A percentile compares a stretch with the other conserved stretches of the same genome.
Conservation (phyloP, 495 filamentous ascomycete species). For the Podospora conica region DNA sequence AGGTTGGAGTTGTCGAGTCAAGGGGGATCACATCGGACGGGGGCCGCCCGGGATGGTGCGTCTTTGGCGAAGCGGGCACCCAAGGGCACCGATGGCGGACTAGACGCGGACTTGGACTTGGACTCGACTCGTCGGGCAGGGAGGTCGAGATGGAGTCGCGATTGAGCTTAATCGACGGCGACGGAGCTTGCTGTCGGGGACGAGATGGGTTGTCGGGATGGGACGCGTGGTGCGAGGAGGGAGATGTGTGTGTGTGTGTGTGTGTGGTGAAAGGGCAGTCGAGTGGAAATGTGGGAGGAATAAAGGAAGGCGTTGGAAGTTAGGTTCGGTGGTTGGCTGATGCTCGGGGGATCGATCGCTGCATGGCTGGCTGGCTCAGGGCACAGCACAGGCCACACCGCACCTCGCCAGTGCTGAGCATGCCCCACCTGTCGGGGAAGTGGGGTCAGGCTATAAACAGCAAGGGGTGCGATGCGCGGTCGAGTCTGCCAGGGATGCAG, state of each 20-base stretch:
- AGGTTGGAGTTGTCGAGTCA: constrained; percentile 17
- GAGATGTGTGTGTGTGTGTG: no score
- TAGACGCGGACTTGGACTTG: not conserved
- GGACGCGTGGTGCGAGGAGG: not conserved
- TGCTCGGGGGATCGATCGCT: constrained; percentile 7
- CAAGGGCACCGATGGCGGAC: not conserved
- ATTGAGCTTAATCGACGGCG: not conserved
- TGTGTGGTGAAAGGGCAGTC: constrained; percentile 14
- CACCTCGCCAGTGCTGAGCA: not conserved
- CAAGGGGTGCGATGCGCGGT: not conserved
- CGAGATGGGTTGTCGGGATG: not conserved
- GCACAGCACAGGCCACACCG: not conserved
- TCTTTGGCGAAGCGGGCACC: not conserved
- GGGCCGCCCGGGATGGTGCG: constrained; percentile 6
- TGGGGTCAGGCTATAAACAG: not conserved
- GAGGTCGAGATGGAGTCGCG: not conserved
- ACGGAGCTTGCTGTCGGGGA: not conserved
- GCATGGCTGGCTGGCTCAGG: not conserved
- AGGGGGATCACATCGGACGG: constrained; percentile 23
- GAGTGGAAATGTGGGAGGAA: constrained; percentile 11
- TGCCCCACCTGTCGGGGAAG: not conserved
- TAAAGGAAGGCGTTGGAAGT: constrained; percentile 28
- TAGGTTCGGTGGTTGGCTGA: constrained; percentile 18
- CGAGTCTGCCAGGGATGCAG: not conserved
- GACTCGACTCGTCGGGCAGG: not conserved